These are phyloP conservation scores for Melampsora americana DNA, from an alignment of 1,284 basidiomycete genomes.

Conservation along the genomic window DNA sequence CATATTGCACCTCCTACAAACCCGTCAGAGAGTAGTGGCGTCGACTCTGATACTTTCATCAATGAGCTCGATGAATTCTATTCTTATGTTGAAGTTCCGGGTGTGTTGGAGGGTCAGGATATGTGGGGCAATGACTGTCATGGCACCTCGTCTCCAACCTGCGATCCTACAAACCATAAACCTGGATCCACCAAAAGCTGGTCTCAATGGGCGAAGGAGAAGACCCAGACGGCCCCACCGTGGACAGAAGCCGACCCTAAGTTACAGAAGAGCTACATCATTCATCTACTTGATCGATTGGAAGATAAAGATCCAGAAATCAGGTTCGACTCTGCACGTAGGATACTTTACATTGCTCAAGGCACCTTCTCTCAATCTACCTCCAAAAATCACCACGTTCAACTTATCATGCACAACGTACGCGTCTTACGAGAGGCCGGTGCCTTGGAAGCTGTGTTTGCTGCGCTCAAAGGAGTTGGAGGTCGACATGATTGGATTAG, in stretches of 20 bases:
- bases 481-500: constrained; percentile 43
- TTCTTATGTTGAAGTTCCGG: constrained; percentile 91
- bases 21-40: constrained; percentile 28
- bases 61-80: constrained; percentile 98
- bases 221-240: neutral
- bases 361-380: constrained; percentile 86
- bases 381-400: constrained; percentile 86
- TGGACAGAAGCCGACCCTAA: constrained; percentile 37
- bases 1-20: constrained; percentile 15
- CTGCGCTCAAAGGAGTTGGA: constrained; percentile 35
- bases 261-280: constrained; percentile 60
- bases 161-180: constrained; percentile 14
- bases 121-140: constrained; percentile 67
- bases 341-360: constrained; percentile 84
- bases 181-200: constrained; percentile 32
- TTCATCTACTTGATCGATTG: constrained; percentile 74
- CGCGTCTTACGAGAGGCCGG: constrained; percentile 58
- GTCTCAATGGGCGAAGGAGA: constrained; percentile 36
- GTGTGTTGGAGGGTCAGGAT: constrained; percentile 79
- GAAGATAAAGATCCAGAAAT: constrained; percentile 79
- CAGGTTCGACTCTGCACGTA: constrained; percentile 78
- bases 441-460: constrained; percentile 36
- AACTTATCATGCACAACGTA: constrained; percentile 93
- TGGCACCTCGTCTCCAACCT: constrained; percentile 1
- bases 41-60: constrained; percentile 86